phyloP scores from a whole-genome alignment of 345 rosid genomes.

The Cardiospermum halicacabum region DNA sequence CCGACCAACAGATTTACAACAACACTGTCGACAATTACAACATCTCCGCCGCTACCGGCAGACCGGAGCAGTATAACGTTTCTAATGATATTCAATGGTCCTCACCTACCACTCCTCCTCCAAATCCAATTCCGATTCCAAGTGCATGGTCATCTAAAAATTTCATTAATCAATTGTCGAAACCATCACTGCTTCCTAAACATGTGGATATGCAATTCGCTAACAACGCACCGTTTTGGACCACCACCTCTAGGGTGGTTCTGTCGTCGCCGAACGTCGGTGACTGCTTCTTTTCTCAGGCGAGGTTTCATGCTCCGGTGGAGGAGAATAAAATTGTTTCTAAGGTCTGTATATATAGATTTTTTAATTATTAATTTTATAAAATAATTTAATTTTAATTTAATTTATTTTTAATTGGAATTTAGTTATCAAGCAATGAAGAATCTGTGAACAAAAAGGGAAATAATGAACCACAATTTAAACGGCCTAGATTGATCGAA shows the following conservation, averaged over 20 bases:
- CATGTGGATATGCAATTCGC: conserved; percentile 41
- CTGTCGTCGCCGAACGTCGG: too few relatives aligned
- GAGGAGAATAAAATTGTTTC: too few relatives aligned
- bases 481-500: conserved; percentile 66
- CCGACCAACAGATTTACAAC: conserved; percentile 13
- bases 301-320: too few relatives aligned
- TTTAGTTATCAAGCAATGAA: conserved; percentile 26
- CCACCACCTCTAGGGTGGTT: too few relatives aligned
- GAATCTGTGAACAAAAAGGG: conserved; percentile 36
- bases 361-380: too few relatives aligned
- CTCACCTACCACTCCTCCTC: conserved; percentile 31
- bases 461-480: conserved; percentile 35
- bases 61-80: conserved; percentile 18
- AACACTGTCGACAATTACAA: conserved; percentile 24
- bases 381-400: too few relatives aligned
- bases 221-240: conserved; percentile 43
- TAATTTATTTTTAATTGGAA: too few relatives aligned
- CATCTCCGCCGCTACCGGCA: conserved; percentile 32
- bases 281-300: too few relatives aligned
- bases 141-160: conserved; percentile 49
- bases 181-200: conserved; percentile 31
- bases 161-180: conserved; percentile 26
- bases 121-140: too few relatives aligned
- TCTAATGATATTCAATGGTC: conserved; percentile 16
- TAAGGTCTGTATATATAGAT: too few relatives aligned